Base-by-base conservation (phyloP, 768 basidiomycete species). In the Daedalea quercina region DNA sequence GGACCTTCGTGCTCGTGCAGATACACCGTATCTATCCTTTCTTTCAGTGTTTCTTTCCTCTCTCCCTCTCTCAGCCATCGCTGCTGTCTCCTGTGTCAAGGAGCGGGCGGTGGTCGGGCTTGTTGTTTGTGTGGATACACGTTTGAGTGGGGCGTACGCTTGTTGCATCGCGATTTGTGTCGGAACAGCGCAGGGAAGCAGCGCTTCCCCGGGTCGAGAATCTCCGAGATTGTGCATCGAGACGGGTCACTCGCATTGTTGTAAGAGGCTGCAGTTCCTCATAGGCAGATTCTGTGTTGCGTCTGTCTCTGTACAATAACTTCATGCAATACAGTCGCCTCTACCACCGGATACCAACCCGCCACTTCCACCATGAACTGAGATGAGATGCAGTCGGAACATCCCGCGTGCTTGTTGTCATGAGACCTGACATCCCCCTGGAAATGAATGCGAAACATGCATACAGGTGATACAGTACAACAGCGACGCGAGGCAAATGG, bases 131-230 rank as follows among this genome's bases (percentile, higher is more conserved):
- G 47, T 52, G 43, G 49, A 31, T 42, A 47, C 44, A 42, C 47
- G 48, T 42, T 50, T 35, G 54, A 46, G 51, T 49, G 35, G 44
- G 8, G 51, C 31, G 34, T 8, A 26, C 41, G 37, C 44, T 62
- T 61, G 60, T 56, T 65, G 64, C 56, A 56, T 46, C 51, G 62
- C 53, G 59, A 53, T 17, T n/a, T 65, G 58, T 56, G 50, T 49
- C 44, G 63, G 68, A 58, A 59, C 56, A 53, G 59, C 63, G 64
- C 58, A 63, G 66, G 67, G 67, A 68, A 69, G 72, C 73, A 67
- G 72, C 63, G 63, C 70, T 72, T 69, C 64, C 65, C 61, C 63
- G 34, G 64, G 63, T 64, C 65, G 60, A 43, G 60, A 60, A 46
- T 37, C 34, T 31, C 25, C 28, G 40, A 31, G 33, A 22, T 9